Percentiles rank a stretch among this genome's conserved stretches.
These are phyloP conservation scores for Dendrocalamus latiflorus DNA, from an alignment of 202 grass and related monocot species.

Conservation along the genomic window DNA sequence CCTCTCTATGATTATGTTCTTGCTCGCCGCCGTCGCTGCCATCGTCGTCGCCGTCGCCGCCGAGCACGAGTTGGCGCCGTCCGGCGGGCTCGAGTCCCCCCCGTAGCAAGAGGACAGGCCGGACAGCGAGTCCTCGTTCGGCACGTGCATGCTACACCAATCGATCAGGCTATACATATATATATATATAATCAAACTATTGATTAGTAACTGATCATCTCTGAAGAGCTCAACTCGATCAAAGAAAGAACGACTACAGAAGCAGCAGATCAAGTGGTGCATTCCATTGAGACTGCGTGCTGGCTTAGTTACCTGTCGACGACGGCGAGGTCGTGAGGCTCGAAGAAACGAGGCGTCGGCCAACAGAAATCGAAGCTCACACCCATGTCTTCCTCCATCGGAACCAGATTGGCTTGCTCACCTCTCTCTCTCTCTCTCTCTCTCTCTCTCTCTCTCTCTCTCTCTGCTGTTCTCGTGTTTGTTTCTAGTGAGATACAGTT, in stretches of 20 bases:
- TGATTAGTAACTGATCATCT: background rate
- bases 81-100: conserved; percentile 48
- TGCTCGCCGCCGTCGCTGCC: background rate
- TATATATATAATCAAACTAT: background rate
- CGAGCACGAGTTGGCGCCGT: conserved; percentile 27
- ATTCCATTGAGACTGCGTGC: background rate
- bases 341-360: conserved; percentile 29
- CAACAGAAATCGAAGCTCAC: conserved; percentile 35
- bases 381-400: conserved; percentile 31
- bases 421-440: too few relatives aligned
- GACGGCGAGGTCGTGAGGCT: conserved; percentile 10
- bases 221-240: background rate
- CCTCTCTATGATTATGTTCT: conserved; percentile 59
- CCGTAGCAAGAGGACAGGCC: conserved; percentile 19
- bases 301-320: conserved; percentile 38
- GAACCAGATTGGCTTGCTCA: background rate
- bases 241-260: background rate
- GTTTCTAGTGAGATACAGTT: background rate
- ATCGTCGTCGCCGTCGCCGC: background rate
- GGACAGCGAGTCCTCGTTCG: conserved; percentile 22
- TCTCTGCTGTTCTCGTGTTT: background rate
- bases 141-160: conserved; percentile 1
- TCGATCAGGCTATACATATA: too few relatives aligned
- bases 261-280: background rate
- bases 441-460: background rate